phyloP scores from a whole-genome alignment of 495 filamentous ascomycete species.

The Articulospora tetracladia region DNA sequence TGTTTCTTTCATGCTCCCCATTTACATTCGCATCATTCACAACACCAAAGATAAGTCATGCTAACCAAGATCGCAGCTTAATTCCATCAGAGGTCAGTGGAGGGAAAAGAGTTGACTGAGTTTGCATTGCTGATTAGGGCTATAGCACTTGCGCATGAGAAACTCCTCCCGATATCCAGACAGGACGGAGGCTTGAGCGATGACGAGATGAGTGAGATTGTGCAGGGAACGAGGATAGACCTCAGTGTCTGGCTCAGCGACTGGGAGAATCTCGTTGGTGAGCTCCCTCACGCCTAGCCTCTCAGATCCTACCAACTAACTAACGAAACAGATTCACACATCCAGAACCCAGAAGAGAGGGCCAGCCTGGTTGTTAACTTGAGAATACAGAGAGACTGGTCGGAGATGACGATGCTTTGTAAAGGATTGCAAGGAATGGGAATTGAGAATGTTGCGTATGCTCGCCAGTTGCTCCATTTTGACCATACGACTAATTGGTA shows the following conservation, averaged over 20 bases:
- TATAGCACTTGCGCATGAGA: constrained; percentile 19
- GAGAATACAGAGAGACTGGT: constrained; percentile 42
- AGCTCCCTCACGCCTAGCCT: background rate
- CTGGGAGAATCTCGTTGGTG: constrained; percentile 42
- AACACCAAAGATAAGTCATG: background rate
- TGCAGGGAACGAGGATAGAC: constrained; percentile 42
- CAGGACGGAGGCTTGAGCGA: constrained; percentile 11
- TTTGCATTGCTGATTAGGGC: background rate
- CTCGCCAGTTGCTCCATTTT: background rate
- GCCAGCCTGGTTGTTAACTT: constrained; percentile 37
- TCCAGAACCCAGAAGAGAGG: constrained; percentile 28
- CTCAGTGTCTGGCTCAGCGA: constrained; percentile 46
- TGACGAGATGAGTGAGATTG: constrained; percentile 34
- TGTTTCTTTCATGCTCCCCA: too few species aligned
- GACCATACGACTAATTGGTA: background rate
- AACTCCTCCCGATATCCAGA: background rate
- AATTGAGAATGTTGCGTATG: constrained; percentile 40
- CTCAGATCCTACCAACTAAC: background rate
- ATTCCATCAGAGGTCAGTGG: constrained; percentile 35
- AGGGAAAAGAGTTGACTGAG: too few species aligned
- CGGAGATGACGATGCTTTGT: constrained; percentile 46
- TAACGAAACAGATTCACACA: constrained; percentile 1
- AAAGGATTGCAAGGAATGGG: constrained; percentile 44
- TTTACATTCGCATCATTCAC: too few species aligned
- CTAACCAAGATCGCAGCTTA: constrained; percentile 28